Base-by-base conservation (phyloP, 1,139 yeast genomes). In the Debaryomyces udenii region DNA sequence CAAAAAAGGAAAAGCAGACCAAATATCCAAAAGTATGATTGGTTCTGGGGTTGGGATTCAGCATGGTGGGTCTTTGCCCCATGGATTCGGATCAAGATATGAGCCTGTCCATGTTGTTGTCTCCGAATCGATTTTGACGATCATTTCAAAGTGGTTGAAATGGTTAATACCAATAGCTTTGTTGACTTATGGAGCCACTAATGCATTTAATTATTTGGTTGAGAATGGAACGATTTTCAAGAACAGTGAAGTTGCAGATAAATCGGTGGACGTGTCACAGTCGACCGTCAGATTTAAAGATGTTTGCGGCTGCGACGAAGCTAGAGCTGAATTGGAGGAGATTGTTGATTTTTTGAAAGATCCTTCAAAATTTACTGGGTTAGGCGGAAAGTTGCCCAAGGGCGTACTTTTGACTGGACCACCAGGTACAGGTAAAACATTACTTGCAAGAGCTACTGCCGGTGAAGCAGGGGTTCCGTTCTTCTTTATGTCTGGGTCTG, bases 401-500 rank as follows among this genome's bases (percentile, higher is more conserved):
- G 99, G 99, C 72, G 96, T 94, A 4, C 70, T 94, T 44, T 74
- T 94, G 49, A 93, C 99, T 6, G 99, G 99, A 35, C 99, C 99
- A 29, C 99, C 99, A 29, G 99, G 99, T 68, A 94, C 99, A 5
- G 99, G 99, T 79, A 94, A 94, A 64, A 94, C 99, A 1, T 72
- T 94, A 49, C 77, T 94, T 48, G 99, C 99, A 1, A 80, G 99
- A 54, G 99, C 99, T 14, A 95, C 97, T 29, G 99, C 99, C 9
- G 99, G 99, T 46, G 99, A 94, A 66, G 99, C 99, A 2, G 99
- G 96, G 37, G 99, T 93, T 23, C 99, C 98, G 22, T 94, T 94
- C 61, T 93, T 93, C 66, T 93, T 91, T 66, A 91, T 93, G 98
- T 86, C 96, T 3, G 99, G 99, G 38, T 89, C 97, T 2, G 99